These are phyloP conservation scores for Penicillium sp. DNA, from an alignment of 2,329 filamentous ascomycete species.

Conservation along the genomic window DNA sequence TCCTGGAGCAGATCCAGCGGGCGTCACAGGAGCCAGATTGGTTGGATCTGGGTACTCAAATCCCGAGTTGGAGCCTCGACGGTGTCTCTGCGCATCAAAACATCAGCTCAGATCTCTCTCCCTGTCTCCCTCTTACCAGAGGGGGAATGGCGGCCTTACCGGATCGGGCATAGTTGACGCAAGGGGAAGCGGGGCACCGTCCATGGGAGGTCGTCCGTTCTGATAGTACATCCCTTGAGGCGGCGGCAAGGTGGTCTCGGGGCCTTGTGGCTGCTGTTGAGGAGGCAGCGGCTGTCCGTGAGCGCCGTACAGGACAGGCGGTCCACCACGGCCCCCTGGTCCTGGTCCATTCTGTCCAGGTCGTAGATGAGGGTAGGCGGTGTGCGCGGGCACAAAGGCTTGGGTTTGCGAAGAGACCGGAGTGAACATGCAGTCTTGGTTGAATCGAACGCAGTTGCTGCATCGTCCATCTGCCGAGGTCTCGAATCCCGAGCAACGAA, in stretches of 20 bases:
- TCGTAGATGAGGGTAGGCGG: slow-evolving; percentile 59
- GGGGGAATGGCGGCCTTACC: slow-evolving; percentile 43
- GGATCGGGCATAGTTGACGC: slow-evolving; percentile 45
- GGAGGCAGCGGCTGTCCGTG: slow-evolving; percentile 52
- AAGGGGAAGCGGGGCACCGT: slow-evolving; percentile 38
- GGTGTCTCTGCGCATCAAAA: slow-evolving; percentile 37
- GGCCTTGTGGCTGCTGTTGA: slow-evolving; percentile 43
- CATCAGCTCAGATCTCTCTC: slow-evolving; percentile 2
- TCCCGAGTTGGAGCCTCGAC: slow-evolving; percentile 46
- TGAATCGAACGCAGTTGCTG: slow-evolving; percentile 70
- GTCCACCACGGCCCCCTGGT: slow-evolving; percentile 35
- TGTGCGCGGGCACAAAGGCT: slow-evolving; percentile 71
- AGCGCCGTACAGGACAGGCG: slow-evolving; percentile 46
- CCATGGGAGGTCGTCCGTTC: slow-evolving; percentile 35
- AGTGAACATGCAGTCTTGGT: slow-evolving; percentile 75
- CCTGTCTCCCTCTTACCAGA: not conserved
- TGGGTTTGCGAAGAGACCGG: slow-evolving; percentile 72
- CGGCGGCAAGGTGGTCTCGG: slow-evolving; percentile 40
- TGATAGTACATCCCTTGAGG: slow-evolving; percentile 44
- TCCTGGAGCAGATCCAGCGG: slow-evolving; percentile 43
- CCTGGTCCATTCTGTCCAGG: slow-evolving; percentile 32
- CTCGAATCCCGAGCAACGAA: slow-evolving; percentile 74
- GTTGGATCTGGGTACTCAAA: slow-evolving; percentile 51
- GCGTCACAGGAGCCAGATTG: slow-evolving; percentile 49
- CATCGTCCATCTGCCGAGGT: slow-evolving; percentile 70